Base-by-base conservation (phyloP, 352 stramenopile species). In the Thalassiosira ordinaria region DNA sequence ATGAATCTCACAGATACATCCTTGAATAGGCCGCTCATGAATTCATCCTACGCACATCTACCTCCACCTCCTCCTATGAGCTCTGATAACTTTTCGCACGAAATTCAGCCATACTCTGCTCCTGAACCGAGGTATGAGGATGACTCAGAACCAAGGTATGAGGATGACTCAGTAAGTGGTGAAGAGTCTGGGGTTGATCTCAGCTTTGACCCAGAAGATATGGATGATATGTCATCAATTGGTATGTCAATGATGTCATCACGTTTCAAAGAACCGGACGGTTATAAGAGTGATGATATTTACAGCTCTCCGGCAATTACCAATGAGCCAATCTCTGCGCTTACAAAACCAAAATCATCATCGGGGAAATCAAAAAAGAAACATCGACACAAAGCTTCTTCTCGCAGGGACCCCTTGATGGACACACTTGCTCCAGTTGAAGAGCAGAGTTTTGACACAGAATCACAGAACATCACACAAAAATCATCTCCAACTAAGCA, bases 221-320 rank as follows among this genome's bases (percentile, higher is more conserved):
- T 44, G 41, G 72, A 81, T 49, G 69, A 78, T 49, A 57, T 81
- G 1, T 74, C 61, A 29, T 70, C 72, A 49, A 26, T 81, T n/a
- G 72, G 51, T n/a, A 70, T 60, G 53, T 81, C 72, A 26, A 46
- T 75, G 59, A 44, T 68, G 8, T 63, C 52, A 18, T 24, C 13
- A 41, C 47, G 14, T 33, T 35, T 9, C 20, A 53, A 55, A n/a
- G 72, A 81, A 41, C 61, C 62, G 2, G 55, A 74, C 65, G 63
- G 63, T 24, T 81, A 61, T 18, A 74, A 74, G 47, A 52, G 46
- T 37, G 63, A 74, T 55, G 63, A 73, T 22, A 53, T 65, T 49
- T 70, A 81, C 26, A 24, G 33, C 27, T 2, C 6, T 65, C 24
- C 51, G 44, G 35, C 33, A 47, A 35, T 14, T 18, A 22, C 41